A percentile compares a stretch with the other conserved stretches of the same genome.
These are phyloP conservation scores for Ceratopteris richardii DNA, from an alignment of 75 land plant species.

Conservation along the genomic window DNA sequence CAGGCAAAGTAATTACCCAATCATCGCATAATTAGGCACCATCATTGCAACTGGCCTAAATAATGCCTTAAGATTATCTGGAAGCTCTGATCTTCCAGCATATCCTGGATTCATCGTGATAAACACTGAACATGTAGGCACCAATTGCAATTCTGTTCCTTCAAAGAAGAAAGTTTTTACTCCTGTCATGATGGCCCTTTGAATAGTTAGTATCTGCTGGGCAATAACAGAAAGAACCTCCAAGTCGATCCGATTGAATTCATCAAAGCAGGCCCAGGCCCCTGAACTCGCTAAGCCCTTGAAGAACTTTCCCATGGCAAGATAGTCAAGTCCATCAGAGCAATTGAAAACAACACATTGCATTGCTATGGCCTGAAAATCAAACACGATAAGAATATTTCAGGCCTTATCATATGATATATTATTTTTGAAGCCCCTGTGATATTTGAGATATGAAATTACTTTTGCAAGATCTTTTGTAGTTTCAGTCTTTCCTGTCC, in stretches of 20 bases:
- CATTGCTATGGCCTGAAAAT: slow-evolving; percentile 25
- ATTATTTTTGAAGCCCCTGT: too few relatives aligned
- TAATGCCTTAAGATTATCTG: slow-evolving; percentile 22
- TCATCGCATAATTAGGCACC: slow-evolving; percentile 34
- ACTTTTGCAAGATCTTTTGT: slow-evolving; percentile 42
- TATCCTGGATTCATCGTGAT: slow-evolving; percentile 33
- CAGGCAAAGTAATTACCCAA: slow-evolving; percentile 16
- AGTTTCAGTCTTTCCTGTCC: slow-evolving; percentile 38
- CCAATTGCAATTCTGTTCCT: slow-evolving; percentile 20
- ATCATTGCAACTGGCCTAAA: slow-evolving; percentile 29
- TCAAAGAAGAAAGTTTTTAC: slow-evolving; percentile 18
- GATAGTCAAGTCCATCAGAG: slow-evolving; percentile 27
- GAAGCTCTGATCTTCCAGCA: slow-evolving; percentile 28
- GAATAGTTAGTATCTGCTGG: slow-evolving; percentile 25
- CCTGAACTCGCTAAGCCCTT: slow-evolving; percentile 26
- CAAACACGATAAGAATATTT: background rate
- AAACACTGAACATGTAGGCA: slow-evolving; percentile 21
- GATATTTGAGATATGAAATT: background rate
- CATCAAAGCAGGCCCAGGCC: slow-evolving; percentile 35
- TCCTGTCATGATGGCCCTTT: slow-evolving; percentile 22
- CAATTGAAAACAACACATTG: slow-evolving; percentile 31
- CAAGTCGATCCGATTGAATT: slow-evolving; percentile 26
- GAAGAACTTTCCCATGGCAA: slow-evolving; percentile 34
- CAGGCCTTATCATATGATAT: too few relatives aligned
- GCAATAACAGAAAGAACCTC: slow-evolving; percentile 30